These are phyloP conservation scores for Gentiana dahurica DNA, from an alignment of 257 asterid genomes.

Conservation along the genomic window DNA sequence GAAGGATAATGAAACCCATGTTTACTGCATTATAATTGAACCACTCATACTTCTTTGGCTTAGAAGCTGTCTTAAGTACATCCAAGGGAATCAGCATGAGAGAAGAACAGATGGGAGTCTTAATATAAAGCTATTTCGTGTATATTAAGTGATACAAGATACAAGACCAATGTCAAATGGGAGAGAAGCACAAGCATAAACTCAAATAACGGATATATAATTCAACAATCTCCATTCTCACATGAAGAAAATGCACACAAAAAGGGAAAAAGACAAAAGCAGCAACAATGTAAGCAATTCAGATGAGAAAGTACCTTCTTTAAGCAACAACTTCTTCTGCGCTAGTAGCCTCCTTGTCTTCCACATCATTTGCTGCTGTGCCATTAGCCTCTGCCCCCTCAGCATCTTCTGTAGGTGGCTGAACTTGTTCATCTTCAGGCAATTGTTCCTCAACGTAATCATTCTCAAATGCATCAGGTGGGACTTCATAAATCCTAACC, in stretches of 20 bases:
- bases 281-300: background rate
- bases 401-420: slow-evolving; percentile 77
- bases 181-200: too few relatives aligned
- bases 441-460: slow-evolving; percentile 97
- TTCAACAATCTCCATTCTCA: background rate
- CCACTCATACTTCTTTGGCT: too few relatives aligned
- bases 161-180: too few relatives aligned
- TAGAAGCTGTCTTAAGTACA: too few relatives aligned
- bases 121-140: too few relatives aligned
- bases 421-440: slow-evolving; percentile 95
- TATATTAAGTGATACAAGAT: too few relatives aligned
- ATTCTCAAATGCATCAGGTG: slow-evolving; percentile 94
- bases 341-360: slow-evolving; percentile 28
- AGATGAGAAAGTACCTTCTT: slow-evolving; percentile 17
- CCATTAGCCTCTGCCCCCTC: slow-evolving; percentile 46
- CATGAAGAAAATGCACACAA: too few relatives aligned
- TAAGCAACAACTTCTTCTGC: slow-evolving; percentile 46
- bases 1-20: too few relatives aligned
- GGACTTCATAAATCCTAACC: slow-evolving; percentile 92
- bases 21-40: too few relatives aligned
- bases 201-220: too few relatives aligned
- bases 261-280: background rate
- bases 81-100: too few relatives aligned
- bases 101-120: too few relatives aligned
- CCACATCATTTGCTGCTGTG: slow-evolving; percentile 23